Conservation (phyloP, 2,329 filamentous ascomycete species). For the Arachnomyces sp. region DNA sequence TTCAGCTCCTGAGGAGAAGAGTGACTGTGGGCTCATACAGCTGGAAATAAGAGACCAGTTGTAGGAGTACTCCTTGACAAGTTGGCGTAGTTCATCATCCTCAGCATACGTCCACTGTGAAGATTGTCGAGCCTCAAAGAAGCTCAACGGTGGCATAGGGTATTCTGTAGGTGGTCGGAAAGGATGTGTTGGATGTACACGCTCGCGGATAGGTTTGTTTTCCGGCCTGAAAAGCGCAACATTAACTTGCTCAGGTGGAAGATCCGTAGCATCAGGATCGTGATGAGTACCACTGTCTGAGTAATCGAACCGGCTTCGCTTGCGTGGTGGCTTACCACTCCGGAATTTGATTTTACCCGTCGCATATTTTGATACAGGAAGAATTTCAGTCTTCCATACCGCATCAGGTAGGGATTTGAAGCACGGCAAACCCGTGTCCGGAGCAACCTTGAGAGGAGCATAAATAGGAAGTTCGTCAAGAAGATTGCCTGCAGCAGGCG, state of each 20-base stretch:
- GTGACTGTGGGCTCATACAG: slow-evolving; percentile 64
- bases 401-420: slow-evolving; percentile 61
- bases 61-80: slow-evolving; percentile 90
- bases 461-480: slow-evolving; percentile 77
- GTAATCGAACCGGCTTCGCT: slow-evolving; percentile 77
- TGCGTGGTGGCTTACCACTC: slow-evolving; percentile 58
- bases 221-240: slow-evolving; percentile 86
- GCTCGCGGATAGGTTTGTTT: slow-evolving; percentile 81
- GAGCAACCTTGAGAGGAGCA: slow-evolving; percentile 50
- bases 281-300: slow-evolving; percentile 62
- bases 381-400: slow-evolving; percentile 65
- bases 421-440: slow-evolving; percentile 49
- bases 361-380: slow-evolving; percentile 81
- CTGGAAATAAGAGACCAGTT: slow-evolving; percentile 95
- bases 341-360: slow-evolving; percentile 69
- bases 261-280: slow-evolving; percentile 42
- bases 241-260: slow-evolving; percentile 63
- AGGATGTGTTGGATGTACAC: slow-evolving; percentile 82
- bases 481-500: slow-evolving; percentile 66
- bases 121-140: slow-evolving; percentile 78
- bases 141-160: slow-evolving; percentile 79
- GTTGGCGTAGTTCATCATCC: slow-evolving; percentile 76
- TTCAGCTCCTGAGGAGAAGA: slow-evolving; percentile 78
- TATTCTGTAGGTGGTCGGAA: slow-evolving; percentile 90
- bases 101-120: slow-evolving; percentile 90